Evolutionary conservation across 192 early-diverging fungal genomes (phyloP).

Genomic region (Coemansia umbellata): DNA sequence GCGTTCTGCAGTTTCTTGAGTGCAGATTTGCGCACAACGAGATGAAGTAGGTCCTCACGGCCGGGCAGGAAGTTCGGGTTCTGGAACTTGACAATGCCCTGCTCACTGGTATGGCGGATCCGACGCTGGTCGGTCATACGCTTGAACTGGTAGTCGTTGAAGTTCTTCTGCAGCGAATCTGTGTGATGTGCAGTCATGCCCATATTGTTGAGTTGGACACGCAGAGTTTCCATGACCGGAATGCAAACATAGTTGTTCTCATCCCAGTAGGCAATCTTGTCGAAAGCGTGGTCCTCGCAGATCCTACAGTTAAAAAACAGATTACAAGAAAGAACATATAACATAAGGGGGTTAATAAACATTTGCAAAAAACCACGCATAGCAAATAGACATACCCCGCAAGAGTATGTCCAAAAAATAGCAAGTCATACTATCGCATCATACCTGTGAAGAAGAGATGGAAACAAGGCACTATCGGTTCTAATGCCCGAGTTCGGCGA

Average conservation of each 20-base stretch:
- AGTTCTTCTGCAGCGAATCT: conserved; percentile 50
- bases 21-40: conserved; percentile 46
- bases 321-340: background rate
- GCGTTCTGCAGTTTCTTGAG: conserved; percentile 30
- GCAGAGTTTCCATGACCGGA: conserved; percentile 38
- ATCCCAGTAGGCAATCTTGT: conserved; percentile 38
- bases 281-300: conserved; percentile 12
- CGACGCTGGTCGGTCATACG: conserved; percentile 48
- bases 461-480: conserved; percentile 31
- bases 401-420: conserved; percentile 6
- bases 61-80: conserved; percentile 42
- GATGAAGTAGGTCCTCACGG: conserved; percentile 23
- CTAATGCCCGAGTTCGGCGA: conserved; percentile 7
- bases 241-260: conserved; percentile 37
- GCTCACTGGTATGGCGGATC: conserved; percentile 44
- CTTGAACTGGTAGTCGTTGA: conserved; percentile 50
- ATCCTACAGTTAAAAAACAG: conserved; percentile 15
- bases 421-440: conserved; percentile 13
- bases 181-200: conserved; percentile 50
- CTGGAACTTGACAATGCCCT: conserved; percentile 38
- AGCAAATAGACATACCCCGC: background rate
- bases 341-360: conserved; percentile 1
- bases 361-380: background rate
- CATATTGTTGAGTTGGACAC: conserved; percentile 31
- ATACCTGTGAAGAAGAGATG: conserved; percentile 44